Evolutionary conservation across 169 alveolate species (phyloP).

Genomic region (Plasmodium cynomolgi): DNA sequence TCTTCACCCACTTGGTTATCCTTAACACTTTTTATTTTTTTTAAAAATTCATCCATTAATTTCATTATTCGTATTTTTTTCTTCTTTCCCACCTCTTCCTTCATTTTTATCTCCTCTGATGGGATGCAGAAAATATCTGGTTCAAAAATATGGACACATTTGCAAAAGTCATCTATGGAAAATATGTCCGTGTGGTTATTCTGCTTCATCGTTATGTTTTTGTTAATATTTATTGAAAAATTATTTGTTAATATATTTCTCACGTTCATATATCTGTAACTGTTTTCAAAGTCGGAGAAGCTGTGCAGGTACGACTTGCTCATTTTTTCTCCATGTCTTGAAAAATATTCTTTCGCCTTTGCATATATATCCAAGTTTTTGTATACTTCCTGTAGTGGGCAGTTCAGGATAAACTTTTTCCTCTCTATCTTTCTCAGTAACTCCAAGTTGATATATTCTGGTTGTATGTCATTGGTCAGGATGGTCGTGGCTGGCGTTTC

Average conservation of each 20-base stretch:
- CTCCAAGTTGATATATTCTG: constrained; percentile 51
- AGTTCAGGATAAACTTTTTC: constrained; percentile 18
- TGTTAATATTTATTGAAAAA: constrained; percentile 40
- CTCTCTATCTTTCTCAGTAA: constrained; percentile 37
- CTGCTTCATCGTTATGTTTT: constrained; percentile 35
- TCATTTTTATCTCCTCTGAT: constrained; percentile 57
- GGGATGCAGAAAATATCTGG: constrained; percentile 73
- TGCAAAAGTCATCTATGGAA: constrained; percentile 53
- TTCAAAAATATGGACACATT: constrained; percentile 61
- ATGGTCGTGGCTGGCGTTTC: constrained; percentile 72
- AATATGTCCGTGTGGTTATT: constrained; percentile 9
- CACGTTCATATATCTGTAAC: constrained; percentile 61
- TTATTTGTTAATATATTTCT: constrained; percentile 37
- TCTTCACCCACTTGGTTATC: not conserved
- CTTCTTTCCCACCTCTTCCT: constrained; percentile 62
- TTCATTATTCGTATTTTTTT: constrained; percentile 49
- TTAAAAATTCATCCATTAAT: constrained; percentile 53
- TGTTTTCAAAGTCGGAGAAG: constrained; percentile 42
- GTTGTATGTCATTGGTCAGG: constrained; percentile 48
- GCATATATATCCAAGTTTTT: constrained; percentile 36
- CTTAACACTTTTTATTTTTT: constrained; percentile 45
- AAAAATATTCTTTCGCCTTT: constrained; percentile 63
- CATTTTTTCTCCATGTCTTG: not conserved
- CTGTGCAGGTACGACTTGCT: constrained; percentile 5
- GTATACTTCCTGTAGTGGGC: constrained; percentile 57